phyloP scores from a whole-genome alignment of 345 rosid genomes.

The Gossypium sturtianum region DNA sequence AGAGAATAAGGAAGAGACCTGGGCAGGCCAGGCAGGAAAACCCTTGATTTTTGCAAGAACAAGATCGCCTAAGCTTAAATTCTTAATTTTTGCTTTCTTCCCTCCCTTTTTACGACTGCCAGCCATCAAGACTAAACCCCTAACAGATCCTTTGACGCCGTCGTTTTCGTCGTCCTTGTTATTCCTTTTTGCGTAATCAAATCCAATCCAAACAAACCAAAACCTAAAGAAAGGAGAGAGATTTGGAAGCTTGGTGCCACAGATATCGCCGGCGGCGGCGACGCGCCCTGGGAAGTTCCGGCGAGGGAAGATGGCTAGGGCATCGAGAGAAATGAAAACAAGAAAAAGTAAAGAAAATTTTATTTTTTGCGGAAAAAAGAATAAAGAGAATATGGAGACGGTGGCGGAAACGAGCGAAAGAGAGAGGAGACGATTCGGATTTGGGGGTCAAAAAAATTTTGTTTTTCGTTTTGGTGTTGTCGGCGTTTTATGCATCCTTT shows the following conservation, averaged over 20 bases:
- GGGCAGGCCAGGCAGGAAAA: conserved; percentile 95
- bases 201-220: not conserved
- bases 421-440: not conserved
- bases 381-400: not conserved
- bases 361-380: too few species aligned
- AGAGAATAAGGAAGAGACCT: conserved; percentile 38
- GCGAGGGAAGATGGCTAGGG: conserved; percentile 10
- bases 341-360: too few species aligned
- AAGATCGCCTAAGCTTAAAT: conserved; percentile 82
- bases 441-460: not conserved
- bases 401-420: not conserved
- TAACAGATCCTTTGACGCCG: conserved; percentile 14
- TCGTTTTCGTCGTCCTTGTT: not conserved
- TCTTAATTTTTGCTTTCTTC: conserved; percentile 48
- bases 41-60: conserved; percentile 99
- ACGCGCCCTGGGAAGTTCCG: conserved; percentile 2
- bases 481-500: not conserved
- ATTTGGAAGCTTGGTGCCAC: not conserved
- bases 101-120: conserved; percentile 76
- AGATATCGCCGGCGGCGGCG: conserved; percentile 10
- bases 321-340: not conserved
- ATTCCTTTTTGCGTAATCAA: conserved; percentile 1
- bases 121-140: conserved; percentile 48
- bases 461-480: not conserved
- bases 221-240: not conserved